Conservation (phyloP, 352 stramenopile genomes). For the Pythium sp. region DNA sequence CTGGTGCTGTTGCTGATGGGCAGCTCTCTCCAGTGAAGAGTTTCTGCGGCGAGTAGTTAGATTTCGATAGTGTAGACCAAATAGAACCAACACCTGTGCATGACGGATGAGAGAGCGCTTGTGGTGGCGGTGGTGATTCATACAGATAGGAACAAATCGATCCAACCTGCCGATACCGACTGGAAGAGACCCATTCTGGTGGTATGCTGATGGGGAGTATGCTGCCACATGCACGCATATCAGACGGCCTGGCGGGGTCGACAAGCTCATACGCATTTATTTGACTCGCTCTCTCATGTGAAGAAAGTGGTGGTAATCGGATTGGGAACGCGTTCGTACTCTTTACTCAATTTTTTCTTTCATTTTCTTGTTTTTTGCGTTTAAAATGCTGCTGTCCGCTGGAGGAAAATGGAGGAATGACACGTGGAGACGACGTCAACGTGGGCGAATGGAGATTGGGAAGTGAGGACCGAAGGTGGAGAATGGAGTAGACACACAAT, state of each 20-base stretch:
- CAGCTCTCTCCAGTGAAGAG: not conserved
- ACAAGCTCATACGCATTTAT: not conserved
- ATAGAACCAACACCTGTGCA: slow-evolving; percentile 9
- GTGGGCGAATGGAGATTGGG: not conserved
- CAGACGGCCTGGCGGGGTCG: not conserved
- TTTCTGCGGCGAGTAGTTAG: slow-evolving; percentile 5
- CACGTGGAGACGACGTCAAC: not conserved
- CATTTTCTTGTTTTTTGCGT: slow-evolving; percentile 2
- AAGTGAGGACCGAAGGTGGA: not conserved
- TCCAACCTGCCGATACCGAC: too few species aligned
- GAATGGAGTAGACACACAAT: not conserved
- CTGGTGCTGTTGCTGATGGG: too few species aligned
- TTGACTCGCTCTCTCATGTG: not conserved
- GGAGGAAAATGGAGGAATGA: not conserved
- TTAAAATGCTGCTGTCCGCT: not conserved
- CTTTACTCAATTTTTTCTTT: slow-evolving; percentile 2
- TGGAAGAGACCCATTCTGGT: not conserved
- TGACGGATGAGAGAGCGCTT: not conserved
- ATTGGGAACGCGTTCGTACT: not conserved
- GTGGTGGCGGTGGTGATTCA: not conserved
- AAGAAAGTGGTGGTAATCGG: not conserved
- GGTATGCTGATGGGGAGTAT: not conserved
- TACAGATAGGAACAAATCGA: too few species aligned
- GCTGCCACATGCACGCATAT: not conserved
- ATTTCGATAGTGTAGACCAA: slow-evolving; percentile 10